These are phyloP conservation scores for Avena atlantica DNA, from an alignment of 176 grass and related monocot genomes.

Conservation along the genomic window DNA sequence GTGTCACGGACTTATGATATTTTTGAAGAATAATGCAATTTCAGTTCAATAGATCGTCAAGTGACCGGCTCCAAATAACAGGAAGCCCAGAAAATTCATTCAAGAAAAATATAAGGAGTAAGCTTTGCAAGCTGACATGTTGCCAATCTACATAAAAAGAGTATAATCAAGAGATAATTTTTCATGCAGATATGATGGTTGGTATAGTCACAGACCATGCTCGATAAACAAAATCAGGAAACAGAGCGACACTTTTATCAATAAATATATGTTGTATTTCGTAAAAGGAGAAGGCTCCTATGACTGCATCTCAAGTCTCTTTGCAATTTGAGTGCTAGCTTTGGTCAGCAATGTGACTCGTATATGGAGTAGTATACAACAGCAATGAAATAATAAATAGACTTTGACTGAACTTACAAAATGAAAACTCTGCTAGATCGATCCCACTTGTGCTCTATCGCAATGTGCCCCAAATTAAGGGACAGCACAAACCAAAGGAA, in stretches of 20 bases:
- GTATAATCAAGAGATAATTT: too few species aligned
- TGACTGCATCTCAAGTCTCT: not conserved
- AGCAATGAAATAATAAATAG: slow-evolving; percentile 7
- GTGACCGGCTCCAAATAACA: too few species aligned
- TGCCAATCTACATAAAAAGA: too few species aligned
- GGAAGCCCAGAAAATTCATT: too few species aligned
- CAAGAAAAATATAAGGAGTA: too few species aligned
- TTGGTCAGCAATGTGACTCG: slow-evolving; percentile 1
- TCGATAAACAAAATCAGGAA: not conserved
- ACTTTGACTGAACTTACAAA: slow-evolving; percentile 17
- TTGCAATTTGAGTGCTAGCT: not conserved
- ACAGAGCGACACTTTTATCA: not conserved
- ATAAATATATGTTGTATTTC: not conserved
- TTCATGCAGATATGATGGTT: too few species aligned
- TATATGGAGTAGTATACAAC: not conserved
- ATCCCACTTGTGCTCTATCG: not conserved
- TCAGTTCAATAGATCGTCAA: too few species aligned
- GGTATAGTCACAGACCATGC: not conserved
- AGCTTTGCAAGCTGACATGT: too few species aligned
- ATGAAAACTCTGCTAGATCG: not conserved
- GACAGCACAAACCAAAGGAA: not conserved
- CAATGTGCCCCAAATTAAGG: not conserved
- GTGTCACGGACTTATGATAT: too few species aligned
- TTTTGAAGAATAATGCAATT: too few species aligned
- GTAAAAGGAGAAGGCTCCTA: not conserved